Evolutionary conservation across 1,139 yeast species (phyloP).

Genomic region (Suhomyces choctaworum): DNA sequence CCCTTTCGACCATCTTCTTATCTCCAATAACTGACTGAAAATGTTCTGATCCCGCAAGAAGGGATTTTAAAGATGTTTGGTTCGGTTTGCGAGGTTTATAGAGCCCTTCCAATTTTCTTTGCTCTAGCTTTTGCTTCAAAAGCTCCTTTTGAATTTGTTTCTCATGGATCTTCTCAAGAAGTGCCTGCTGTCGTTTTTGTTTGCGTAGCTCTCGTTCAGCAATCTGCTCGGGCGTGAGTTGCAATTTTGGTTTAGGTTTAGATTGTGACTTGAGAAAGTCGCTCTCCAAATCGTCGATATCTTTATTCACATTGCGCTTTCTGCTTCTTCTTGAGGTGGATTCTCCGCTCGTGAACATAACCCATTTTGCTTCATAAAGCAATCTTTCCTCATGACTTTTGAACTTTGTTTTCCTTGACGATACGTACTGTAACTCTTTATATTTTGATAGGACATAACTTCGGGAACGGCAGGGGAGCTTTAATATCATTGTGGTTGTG

Average conservation of each 20-base stretch:
- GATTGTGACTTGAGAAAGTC: not conserved
- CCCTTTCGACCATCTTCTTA: conserved; percentile 29
- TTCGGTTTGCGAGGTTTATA: conserved; percentile 1
- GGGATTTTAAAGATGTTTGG: conserved; percentile 4
- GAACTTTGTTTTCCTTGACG: conserved; percentile 29
- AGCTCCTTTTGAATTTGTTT: conserved; percentile 6
- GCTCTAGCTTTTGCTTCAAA: not conserved
- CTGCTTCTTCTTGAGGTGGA: conserved; percentile 14
- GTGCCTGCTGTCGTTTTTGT: conserved; percentile 6
- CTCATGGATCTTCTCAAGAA: conserved; percentile 11
- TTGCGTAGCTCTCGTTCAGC: conserved; percentile 4
- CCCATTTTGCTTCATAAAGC: conserved; percentile 43
- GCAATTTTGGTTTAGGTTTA: conserved; percentile 4
- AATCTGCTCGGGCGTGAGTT: conserved; percentile 9
- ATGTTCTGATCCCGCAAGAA: conserved; percentile 25
- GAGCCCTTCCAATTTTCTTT: conserved; percentile 1
- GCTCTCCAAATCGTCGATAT: conserved; percentile 7
- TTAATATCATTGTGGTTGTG: conserved; percentile 3
- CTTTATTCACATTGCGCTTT: conserved; percentile 10
- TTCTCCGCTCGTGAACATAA: conserved; percentile 22
- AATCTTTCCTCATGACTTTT: conserved; percentile 32
- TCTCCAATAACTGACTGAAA: conserved; percentile 45
- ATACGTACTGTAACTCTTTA: conserved; percentile 23
- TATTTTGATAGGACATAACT: conserved; percentile 22
- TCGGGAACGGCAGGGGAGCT: conserved; percentile 18